A percentile compares a stretch with the other conserved stretches of the same genome.
Evolutionary conservation across 2,329 filamentous ascomycete genomes (phyloP).

Genomic region (Talaromyces verruculosus): DNA sequence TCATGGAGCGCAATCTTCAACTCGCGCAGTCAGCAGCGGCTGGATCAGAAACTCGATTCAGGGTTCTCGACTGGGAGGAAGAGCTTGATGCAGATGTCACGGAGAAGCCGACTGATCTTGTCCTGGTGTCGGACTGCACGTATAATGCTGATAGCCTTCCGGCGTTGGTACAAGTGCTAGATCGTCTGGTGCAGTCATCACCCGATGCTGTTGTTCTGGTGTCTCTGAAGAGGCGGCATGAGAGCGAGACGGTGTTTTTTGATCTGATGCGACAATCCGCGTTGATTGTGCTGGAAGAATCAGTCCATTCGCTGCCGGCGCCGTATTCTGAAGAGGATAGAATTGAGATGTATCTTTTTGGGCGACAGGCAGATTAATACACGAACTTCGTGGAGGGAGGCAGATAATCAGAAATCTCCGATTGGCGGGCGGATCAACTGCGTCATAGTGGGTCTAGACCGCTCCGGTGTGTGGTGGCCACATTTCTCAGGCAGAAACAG

Average conservation of each 20-base stretch:
- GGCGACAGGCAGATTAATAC: not conserved
- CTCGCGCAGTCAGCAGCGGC: constrained; percentile 44
- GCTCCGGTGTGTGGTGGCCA: not conserved
- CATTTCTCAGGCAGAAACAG: constrained; percentile 8
- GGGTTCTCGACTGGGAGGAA: constrained; percentile 64
- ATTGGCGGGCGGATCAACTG: not conserved
- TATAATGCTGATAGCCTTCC: constrained; percentile 69
- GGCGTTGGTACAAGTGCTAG: constrained; percentile 60
- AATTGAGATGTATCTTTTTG: constrained; percentile 21
- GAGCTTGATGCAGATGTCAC: constrained; percentile 46
- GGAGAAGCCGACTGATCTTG: constrained; percentile 52
- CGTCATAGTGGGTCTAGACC: not conserved
- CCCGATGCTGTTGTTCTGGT: constrained; percentile 56
- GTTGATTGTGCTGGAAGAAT: constrained; percentile 36
- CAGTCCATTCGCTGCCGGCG: constrained; percentile 38
- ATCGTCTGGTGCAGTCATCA: constrained; percentile 48
- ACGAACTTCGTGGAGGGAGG: not conserved
- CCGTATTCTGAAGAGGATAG: constrained; percentile 21
- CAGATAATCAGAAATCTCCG: not conserved
- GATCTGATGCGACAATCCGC: constrained; percentile 53
- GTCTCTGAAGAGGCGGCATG: constrained; percentile 67
- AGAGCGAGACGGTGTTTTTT: constrained; percentile 66
- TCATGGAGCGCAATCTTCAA: constrained; percentile 58
- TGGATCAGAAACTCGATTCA: constrained; percentile 48
- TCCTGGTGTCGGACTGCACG: constrained; percentile 69